Evolutionary conservation across 2,329 filamentous ascomycete species (phyloP).

Genomic region (Fusarium virguliforme): DNA sequence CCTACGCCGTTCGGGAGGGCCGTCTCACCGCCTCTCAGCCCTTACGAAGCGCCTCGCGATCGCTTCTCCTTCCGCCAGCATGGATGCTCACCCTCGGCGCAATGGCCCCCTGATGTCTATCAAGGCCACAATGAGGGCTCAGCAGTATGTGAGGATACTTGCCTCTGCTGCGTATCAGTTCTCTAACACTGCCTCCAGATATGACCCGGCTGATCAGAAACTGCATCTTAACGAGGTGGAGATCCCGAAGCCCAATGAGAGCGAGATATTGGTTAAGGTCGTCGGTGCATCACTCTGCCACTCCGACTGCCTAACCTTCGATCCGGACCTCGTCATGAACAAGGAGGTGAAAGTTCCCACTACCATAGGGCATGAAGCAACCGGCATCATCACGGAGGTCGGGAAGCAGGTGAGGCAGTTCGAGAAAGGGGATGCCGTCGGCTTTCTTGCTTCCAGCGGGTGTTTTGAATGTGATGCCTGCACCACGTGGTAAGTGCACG

Average conservation of each 20-base stretch:
- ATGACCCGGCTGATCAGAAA: neutral
- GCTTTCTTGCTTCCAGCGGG: slow-evolving; percentile 2
- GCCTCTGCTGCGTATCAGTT: neutral
- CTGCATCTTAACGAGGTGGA: slow-evolving; percentile 2
- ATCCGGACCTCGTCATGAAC: slow-evolving; percentile 1
- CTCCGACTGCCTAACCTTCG: neutral
- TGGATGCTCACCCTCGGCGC: neutral
- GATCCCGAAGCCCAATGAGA: neutral
- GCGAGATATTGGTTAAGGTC: neutral
- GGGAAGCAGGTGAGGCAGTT: neutral
- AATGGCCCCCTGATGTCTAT: neutral
- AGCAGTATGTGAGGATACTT: neutral
- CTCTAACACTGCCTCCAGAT: neutral
- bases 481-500: neutral
- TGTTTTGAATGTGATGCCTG: neutral
- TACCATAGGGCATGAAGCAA: too few species aligned
- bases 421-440: neutral
- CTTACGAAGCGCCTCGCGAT: neutral
- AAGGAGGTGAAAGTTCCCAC: too few species aligned
- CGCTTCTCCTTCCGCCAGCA: neutral
- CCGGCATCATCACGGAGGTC: too few species aligned
- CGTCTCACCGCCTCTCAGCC: neutral
- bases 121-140: slow-evolving; percentile 4
- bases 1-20: neutral
- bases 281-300: neutral